Base-by-base conservation (phyloP, 257 asterid genomes). In the Solanum peruvianum region DNA sequence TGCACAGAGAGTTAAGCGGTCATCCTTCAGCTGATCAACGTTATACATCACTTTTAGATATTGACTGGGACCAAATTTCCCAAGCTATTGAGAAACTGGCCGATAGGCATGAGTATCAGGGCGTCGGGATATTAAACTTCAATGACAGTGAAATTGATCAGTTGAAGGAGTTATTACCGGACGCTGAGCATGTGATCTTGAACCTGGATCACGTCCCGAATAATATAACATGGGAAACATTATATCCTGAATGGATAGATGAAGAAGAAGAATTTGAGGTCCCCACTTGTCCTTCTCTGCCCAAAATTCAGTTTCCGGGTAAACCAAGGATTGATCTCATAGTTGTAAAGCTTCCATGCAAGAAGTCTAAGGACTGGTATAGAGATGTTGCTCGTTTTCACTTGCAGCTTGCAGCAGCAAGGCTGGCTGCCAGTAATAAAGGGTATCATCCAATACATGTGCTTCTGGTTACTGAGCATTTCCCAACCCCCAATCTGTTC, bases 201-300 rank as follows among this genome's bases (percentile, higher is more conserved):
- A 87, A 77, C 86, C 89, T 95, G 89, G 93, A 97, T 85, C 76
- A 87, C 27, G 94, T 88, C 91, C 93, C 94, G 3, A 84, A 77
- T 15, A 91, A 94, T 75, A 84, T 93, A 45, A 94, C 98, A 37
- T 97, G 99, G 99, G 98, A 97, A 82, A 88, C 99, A 70, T 62
- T 97, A 25, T 97, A 93, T 82, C 99, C 99, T 1, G 99, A 97
- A 91, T 96, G 99, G 99, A 89, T 97, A 58, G 99, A 97, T 47
- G 99, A 97, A 90, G 99, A 97, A 89, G 97, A 96, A 89, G 99
- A 96, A 35, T 93, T 93, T 13, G 99, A 94, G 89, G 87, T 93
- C 89, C 98, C 99, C 83, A 92, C 90, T 67, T 97, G 99, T 87
- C 99, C 96, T n/a, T 82, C 85, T 78, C 87, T 97, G 72, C 98